Conservation (phyloP, 495 filamentous ascomycete species). For the Aspergillus mulundensis region DNA sequence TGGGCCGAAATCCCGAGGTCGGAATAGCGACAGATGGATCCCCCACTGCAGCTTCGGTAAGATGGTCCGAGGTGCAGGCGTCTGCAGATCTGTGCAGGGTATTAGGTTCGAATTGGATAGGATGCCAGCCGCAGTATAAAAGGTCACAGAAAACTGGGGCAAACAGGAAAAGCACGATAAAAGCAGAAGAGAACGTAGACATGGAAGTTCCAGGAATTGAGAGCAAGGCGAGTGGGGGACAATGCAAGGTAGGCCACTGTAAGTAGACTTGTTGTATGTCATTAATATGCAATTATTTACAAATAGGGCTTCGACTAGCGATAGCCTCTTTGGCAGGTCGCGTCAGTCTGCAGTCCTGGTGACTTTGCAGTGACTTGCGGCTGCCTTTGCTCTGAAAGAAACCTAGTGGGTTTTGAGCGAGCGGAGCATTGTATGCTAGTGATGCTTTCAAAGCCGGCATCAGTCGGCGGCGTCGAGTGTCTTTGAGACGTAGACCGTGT, state of each 20-base stretch:
- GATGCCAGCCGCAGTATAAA: too few relatives aligned
- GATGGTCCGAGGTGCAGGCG: neutral
- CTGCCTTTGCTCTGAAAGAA: neutral
- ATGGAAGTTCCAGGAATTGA: too few relatives aligned
- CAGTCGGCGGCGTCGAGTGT: neutral
- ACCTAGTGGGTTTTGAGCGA: neutral
- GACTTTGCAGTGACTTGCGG: constrained; percentile 3
- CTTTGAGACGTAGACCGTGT: neutral
- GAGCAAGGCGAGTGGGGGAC: too few relatives aligned
- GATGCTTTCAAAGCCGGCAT: neutral
- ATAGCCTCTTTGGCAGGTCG: constrained; percentile 3
- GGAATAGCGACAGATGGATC: neutral
- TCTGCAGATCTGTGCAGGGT: too few relatives aligned
- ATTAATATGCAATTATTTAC: constrained; percentile 3
- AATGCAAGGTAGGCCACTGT: too few relatives aligned
- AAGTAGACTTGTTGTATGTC: neutral
- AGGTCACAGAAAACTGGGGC: too few relatives aligned
- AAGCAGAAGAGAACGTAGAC: too few relatives aligned
- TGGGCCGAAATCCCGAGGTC: neutral
- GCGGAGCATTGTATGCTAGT: neutral
- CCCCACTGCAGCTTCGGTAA: neutral
- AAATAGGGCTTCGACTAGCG: constrained; percentile 2
- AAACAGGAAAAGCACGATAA: too few relatives aligned
- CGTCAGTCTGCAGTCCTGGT: neutral
- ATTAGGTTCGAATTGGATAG: too few relatives aligned